Evolutionary conservation across 768 basidiomycete species (phyloP).

Genomic region (Amanita muscaria): DNA sequence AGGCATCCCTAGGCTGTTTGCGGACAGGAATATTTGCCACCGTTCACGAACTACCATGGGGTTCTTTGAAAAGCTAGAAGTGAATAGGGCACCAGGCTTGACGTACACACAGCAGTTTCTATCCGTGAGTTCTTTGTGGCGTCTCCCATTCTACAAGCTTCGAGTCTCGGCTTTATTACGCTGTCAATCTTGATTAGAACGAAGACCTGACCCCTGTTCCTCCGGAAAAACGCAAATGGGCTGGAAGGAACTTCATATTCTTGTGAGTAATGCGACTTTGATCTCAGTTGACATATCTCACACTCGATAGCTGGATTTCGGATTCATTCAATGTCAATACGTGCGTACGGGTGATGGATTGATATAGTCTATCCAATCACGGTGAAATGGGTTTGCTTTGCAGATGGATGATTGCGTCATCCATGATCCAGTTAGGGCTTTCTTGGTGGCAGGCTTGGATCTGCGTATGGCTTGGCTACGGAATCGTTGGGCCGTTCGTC

Average conservation of each 20-base stretch:
- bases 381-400: neutral
- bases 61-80: slow-evolving; percentile 36
- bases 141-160: no score
- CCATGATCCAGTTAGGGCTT: slow-evolving; percentile 63
- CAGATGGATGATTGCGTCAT: slow-evolving; percentile 72
- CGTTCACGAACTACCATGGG: slow-evolving; percentile 17
- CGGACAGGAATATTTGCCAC: neutral
- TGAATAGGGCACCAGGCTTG: slow-evolving; percentile 43
- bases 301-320: slow-evolving; percentile 55
- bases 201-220: slow-evolving; percentile 66
- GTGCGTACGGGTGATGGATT: no score
- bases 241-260: slow-evolving; percentile 52
- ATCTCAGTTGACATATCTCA: slow-evolving; percentile 2
- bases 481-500: slow-evolving; percentile 57
- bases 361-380: no score
- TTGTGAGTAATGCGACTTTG: slow-evolving; percentile 33
- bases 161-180: no score
- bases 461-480: slow-evolving; percentile 63
- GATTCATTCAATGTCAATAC: slow-evolving; percentile 76
- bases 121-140: slow-evolving; percentile 33
- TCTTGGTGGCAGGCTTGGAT: slow-evolving; percentile 86
- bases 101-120: slow-evolving; percentile 51
- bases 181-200: no score
- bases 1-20: no score
- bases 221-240: slow-evolving; percentile 57